Conservation (phyloP, 306 rosid genomes). For the Sicyos edulis region DNA sequence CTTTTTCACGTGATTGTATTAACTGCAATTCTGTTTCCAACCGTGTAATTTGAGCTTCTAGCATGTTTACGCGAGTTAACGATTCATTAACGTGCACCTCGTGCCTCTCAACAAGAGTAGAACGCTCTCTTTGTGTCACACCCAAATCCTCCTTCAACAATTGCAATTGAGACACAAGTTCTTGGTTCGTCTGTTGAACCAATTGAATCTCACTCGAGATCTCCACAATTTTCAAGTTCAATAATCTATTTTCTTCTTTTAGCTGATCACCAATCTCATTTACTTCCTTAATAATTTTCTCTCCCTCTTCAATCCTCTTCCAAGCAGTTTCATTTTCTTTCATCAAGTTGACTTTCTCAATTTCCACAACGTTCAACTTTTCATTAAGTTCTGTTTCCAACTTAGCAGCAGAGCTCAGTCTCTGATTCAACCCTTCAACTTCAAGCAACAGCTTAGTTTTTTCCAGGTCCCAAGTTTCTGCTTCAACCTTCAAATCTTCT, state of each 20-base stretch:
- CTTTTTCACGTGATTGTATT: conserved; percentile 38
- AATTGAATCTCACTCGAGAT: conserved; percentile 44
- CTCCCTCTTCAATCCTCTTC: conserved; percentile 52
- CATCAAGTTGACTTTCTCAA: conserved; percentile 37
- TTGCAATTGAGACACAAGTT: conserved; percentile 37
- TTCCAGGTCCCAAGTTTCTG: conserved; percentile 13
- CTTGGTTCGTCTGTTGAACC: conserved; percentile 43
- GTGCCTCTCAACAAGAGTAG: conserved; percentile 47
- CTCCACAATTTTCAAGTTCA: conserved; percentile 44
- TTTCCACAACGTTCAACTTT: conserved; percentile 31
- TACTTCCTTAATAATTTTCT: conserved; percentile 38
- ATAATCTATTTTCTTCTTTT: conserved; percentile 52
- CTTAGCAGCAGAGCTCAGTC: conserved; percentile 8
- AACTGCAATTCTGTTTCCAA: conserved; percentile 49
- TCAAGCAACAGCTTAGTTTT: conserved; percentile 12
- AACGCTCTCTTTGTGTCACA: conserved; percentile 45
- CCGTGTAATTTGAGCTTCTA: conserved; percentile 33
- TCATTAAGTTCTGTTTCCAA: conserved; percentile 33
- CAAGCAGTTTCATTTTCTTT: conserved; percentile 39
- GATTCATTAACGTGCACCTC: conserved; percentile 40
- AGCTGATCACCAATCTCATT: conserved; percentile 41
- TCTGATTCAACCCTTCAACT: conserved; percentile 22
- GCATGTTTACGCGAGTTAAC: conserved; percentile 34
- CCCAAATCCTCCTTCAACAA: conserved; percentile 45
- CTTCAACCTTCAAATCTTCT: neutral